Evolutionary conservation across 202 grass and related monocot genomes (phyloP).

Genomic region (Brachypodium distachyon): DNA sequence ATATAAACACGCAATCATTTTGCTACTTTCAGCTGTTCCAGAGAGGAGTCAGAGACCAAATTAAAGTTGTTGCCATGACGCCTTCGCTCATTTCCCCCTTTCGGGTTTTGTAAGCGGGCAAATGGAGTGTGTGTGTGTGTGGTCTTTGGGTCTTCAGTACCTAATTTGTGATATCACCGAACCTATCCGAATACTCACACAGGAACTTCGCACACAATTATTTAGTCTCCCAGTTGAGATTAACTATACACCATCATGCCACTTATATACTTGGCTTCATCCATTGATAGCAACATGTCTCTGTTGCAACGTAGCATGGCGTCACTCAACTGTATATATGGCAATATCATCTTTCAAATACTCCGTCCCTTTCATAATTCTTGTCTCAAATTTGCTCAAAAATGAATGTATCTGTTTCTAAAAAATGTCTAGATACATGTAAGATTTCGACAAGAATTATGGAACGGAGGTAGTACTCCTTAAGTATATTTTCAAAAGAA

Average conservation of each 20-base stretch:
- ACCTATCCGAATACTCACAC: conserved; percentile 25
- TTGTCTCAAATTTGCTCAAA: too few relatives aligned
- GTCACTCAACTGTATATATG: background rate
- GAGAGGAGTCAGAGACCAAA: conserved; percentile 27
- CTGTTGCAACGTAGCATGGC: background rate
- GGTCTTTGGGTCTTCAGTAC: conserved; percentile 19
- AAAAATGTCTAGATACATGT: too few relatives aligned
- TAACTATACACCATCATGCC: background rate
- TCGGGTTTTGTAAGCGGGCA: background rate
- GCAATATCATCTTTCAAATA: too few relatives aligned
- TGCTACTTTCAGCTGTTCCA: conserved; percentile 38
- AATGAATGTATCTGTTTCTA: too few relatives aligned
- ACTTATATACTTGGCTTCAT: background rate
- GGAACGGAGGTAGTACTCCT: too few relatives aligned
- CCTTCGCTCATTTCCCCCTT: background rate
- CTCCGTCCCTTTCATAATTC: too few relatives aligned
- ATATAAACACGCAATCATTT: conserved; percentile 23
- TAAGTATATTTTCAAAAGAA: too few relatives aligned
- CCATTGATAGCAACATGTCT: background rate
- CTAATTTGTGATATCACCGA: conserved; percentile 48
- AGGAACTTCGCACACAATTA: background rate
- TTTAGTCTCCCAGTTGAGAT: conserved; percentile 8
- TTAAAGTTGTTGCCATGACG: background rate
- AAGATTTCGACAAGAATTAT: too few relatives aligned
- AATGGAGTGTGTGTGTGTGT: background rate